Evolutionary conservation across 1,284 basidiomycete genomes (phyloP).

Genomic region (Lentinula novae-zelandiae): DNA sequence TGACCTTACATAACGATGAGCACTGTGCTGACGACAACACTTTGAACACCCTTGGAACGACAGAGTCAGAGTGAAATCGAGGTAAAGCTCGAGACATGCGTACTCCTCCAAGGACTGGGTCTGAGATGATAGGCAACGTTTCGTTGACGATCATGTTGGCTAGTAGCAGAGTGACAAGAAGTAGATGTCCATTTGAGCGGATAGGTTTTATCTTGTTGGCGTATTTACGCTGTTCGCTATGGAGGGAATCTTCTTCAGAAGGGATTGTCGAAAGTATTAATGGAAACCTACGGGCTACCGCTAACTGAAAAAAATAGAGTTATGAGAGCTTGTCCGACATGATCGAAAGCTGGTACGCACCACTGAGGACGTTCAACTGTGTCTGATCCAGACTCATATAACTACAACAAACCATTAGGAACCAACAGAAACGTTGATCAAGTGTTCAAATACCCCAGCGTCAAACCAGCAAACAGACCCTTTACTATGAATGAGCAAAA

Average conservation of each 20-base stretch:
- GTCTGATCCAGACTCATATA: conserved; percentile 95
- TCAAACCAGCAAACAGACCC: conserved; percentile 51
- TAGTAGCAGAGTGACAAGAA: conserved; percentile 79
- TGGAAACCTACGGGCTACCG: conserved; percentile 64
- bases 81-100: neutral
- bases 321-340: neutral
- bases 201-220: conserved; percentile 87
- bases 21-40: conserved; percentile 80
- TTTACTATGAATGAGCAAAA: neutral
- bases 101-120: conserved; percentile 81
- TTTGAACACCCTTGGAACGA: conserved; percentile 43
- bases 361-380: conserved; percentile 80
- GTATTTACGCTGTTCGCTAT: conserved; percentile 72
- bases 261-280: neutral
- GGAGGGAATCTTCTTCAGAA: neutral
- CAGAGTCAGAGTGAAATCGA: neutral
- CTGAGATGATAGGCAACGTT: conserved; percentile 81
- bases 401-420: conserved; percentile 24
- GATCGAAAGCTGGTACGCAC: neutral
- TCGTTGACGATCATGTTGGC: conserved; percentile 92
- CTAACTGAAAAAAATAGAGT: conserved; percentile 40
- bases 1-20: conserved; percentile 78
- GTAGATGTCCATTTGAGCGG: conserved; percentile 78
- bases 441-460: conserved; percentile 14
- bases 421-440: neutral